Evolutionary conservation across 176 grass and related monocot species (phyloP), one percentile per base, ranked within the genome.

Genomic region (Sorghum bicolor): DNA sequence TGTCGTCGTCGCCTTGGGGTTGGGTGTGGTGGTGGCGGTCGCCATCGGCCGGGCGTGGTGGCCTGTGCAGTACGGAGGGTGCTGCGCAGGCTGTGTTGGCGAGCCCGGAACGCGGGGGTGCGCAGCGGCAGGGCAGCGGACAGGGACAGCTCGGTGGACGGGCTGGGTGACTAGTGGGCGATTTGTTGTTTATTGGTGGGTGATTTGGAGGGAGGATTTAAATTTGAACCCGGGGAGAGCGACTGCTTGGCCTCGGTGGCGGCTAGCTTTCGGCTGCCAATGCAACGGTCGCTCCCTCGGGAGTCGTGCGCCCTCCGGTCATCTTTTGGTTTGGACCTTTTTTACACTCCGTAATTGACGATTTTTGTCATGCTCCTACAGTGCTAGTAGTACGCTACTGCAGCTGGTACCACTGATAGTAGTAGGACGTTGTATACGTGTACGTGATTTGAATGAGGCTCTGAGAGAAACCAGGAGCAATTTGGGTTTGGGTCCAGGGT

Each of bases 171-270:
- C 2, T 13, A 72, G 31, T 57, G 70, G 17, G 62, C 5, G 1
- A 77, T 37, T 52, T 61, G 64, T 57, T 67, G 37, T 41, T 61
- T 61, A 48, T n/a, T 36, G 61, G 41, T 64, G 80, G 55, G 55
- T 82, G 73, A 72, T 67, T 85, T 85, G 75, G 82, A 90, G 62
- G 84, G 76, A 75, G 45, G 78, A 78, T 94, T 89, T 89, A 94
- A 92, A 94, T 94, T 94, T 94, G 89, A 94, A 94, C 78, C 20
- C 37, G 78, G 25, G 3, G 70, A 10, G 70, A 72, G 77, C 9
- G 29, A 83, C 20, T 24, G 75, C 7, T 2, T 20, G 17, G 16
- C 47, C 7, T 19, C 1, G 47, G 47, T 17, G 45, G 47, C 5
- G 15, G 38, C 68, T 41, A n/a, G 22, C 38, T 48, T 48, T 33